Conservation (phyloP, 2,329 filamentous ascomycete species). For the Plectosphaerella sp. region DNA sequence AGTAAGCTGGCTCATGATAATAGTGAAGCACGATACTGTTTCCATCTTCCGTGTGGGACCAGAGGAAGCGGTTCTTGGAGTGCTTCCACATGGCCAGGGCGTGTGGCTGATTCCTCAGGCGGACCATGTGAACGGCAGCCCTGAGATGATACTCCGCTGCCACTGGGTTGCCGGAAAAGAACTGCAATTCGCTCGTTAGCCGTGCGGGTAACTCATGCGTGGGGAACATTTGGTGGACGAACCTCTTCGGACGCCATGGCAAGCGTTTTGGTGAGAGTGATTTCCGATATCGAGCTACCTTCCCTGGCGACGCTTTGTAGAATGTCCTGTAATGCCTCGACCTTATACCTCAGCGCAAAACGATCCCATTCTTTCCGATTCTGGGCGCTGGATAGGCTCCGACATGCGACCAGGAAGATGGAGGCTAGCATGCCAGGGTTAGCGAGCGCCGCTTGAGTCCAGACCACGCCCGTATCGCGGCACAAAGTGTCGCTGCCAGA, state of each 20-base stretch:
- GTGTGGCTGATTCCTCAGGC: neutral
- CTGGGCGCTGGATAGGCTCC: conserved; percentile 5
- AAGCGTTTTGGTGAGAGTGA: no score
- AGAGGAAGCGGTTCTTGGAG: neutral
- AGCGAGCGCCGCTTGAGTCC: conserved; percentile 9
- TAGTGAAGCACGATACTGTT: no score
- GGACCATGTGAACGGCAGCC: neutral
- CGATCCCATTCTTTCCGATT: no score
- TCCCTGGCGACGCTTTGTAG: no score
- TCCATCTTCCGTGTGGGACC: neutral
- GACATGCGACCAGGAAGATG: conserved; percentile 11
- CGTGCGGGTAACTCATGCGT: no score
- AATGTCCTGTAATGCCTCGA: no score
- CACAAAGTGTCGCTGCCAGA: no score
- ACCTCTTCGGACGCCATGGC: no score
- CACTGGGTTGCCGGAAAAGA: neutral
- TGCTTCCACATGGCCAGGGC: conserved; percentile 1
- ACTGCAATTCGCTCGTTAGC: neutral
- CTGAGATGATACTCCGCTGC: neutral
- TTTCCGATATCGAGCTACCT: no score
- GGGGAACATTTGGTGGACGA: no score
- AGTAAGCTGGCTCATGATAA: no score
- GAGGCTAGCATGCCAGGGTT: conserved; percentile 14
- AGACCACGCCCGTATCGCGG: conserved; percentile 1
- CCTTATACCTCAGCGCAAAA: no score